Conservation (phyloP, 306 rosid genomes). For the Dryas alaskensis region DNA sequence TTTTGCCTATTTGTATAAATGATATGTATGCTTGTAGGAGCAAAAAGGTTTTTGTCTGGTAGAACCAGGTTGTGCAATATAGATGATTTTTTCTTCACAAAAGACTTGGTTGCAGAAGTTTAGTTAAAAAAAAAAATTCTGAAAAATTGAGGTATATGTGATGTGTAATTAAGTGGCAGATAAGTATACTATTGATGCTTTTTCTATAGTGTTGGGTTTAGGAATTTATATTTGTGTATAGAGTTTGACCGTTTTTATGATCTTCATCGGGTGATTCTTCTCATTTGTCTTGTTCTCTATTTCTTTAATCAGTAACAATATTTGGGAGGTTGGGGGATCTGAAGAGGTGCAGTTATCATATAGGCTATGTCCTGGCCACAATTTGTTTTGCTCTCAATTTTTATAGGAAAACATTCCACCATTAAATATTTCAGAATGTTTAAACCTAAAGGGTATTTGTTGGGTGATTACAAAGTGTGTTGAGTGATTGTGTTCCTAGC, state of each 20-base stretch:
- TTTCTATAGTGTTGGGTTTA: not conserved
- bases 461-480: too few relatives aligned
- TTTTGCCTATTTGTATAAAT: not conserved
- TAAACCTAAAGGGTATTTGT: too few relatives aligned
- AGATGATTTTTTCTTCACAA: not conserved
- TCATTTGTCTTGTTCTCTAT: not conserved
- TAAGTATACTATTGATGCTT: not conserved
- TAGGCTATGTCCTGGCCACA: not conserved
- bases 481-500: not conserved
- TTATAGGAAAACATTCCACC: not conserved
- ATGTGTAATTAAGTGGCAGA: not conserved
- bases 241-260: not conserved
- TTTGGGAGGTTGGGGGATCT: not conserved
- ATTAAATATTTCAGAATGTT: not conserved
- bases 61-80: not conserved
- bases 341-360: not conserved
- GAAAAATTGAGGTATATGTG: not conserved
- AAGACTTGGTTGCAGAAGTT: not conserved
- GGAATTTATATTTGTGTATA: not conserved
- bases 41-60: not conserved
- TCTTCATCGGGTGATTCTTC: not conserved
- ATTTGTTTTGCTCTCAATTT: not conserved
- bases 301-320: not conserved
- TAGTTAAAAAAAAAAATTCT: not conserved
- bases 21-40: not conserved